Conservation (phyloP, 2,329 filamentous ascomycete genomes). For the Aspergillus luchuensis region DNA sequence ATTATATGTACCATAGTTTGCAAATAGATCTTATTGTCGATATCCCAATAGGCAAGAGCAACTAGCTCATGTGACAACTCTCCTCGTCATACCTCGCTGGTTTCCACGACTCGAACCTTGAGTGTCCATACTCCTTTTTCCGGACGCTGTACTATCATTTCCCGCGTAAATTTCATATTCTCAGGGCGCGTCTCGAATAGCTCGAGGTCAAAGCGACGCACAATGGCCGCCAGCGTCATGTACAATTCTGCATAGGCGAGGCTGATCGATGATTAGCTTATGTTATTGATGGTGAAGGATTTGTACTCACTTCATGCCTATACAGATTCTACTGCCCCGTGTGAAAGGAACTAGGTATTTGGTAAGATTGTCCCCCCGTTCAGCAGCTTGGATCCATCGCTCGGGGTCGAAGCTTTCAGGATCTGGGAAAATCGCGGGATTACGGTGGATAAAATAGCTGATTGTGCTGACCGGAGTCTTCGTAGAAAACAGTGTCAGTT, state of each 20-base stretch:
- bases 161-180: neutral
- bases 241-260: slow-evolving; percentile 1
- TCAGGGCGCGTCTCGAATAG: neutral
- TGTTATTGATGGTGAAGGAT: neutral
- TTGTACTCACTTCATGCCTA: neutral
- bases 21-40: neutral
- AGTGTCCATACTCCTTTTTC: neutral
- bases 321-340: neutral
- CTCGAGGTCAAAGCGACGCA: slow-evolving; percentile 3
- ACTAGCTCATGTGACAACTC: neutral
- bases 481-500: neutral
- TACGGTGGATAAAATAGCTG: slow-evolving; percentile 5
- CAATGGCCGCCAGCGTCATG: neutral
- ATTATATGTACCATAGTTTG: too few relatives aligned
- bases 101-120: neutral
- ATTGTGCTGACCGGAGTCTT: slow-evolving; percentile 7
- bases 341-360: neutral
- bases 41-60: neutral
- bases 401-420: slow-evolving; percentile 1
- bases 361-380: neutral
- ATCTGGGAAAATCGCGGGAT: slow-evolving; percentile 2
- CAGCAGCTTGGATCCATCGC: slow-evolving; percentile 7
- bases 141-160: slow-evolving; percentile 1
- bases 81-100: neutral
- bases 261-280: neutral